Evolutionary conservation across 1,284 basidiomycete species (phyloP).

Genomic region (Trametes hirsuta): DNA sequence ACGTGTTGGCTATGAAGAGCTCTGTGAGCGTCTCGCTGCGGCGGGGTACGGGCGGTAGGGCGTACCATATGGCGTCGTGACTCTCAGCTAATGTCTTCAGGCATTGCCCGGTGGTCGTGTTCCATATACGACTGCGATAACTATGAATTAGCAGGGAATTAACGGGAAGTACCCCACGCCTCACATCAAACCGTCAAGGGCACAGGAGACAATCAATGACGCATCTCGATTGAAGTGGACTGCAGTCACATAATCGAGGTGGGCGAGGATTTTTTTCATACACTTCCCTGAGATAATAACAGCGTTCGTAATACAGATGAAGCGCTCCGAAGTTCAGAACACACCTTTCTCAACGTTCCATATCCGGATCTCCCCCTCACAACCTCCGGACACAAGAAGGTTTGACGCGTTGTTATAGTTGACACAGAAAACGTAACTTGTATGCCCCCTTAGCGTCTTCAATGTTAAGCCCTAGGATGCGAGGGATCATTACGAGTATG

Average conservation of each 20-base stretch:
- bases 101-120: slow-evolving; percentile 90
- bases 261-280: slow-evolving; percentile 85
- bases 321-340: not conserved
- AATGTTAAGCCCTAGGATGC: slow-evolving; percentile 62
- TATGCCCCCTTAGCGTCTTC: slow-evolving; percentile 78
- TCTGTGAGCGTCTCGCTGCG: not conserved
- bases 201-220: slow-evolving; percentile 87
- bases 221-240: slow-evolving; percentile 95
- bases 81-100: slow-evolving; percentile 95
- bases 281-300: slow-evolving; percentile 59
- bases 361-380: slow-evolving; percentile 90
- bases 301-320: too few species aligned
- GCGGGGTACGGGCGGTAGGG: not conserved
- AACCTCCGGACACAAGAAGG: slow-evolving; percentile 88
- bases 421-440: slow-evolving; percentile 89
- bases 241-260: slow-evolving; percentile 93
- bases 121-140: slow-evolving; percentile 86
- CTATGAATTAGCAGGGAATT: not conserved
- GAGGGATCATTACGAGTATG: slow-evolving; percentile 3
- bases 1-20: slow-evolving; percentile 69
- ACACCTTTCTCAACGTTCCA: slow-evolving; percentile 87
- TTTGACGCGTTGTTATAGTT: slow-evolving; percentile 90
- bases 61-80: slow-evolving; percentile 84
- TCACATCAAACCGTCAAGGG: slow-evolving; percentile 93
- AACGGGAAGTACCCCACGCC: slow-evolving; percentile 23